Conservation (phyloP, 768 basidiomycete species). For the Leucocoprinus birnbaumii region DNA sequence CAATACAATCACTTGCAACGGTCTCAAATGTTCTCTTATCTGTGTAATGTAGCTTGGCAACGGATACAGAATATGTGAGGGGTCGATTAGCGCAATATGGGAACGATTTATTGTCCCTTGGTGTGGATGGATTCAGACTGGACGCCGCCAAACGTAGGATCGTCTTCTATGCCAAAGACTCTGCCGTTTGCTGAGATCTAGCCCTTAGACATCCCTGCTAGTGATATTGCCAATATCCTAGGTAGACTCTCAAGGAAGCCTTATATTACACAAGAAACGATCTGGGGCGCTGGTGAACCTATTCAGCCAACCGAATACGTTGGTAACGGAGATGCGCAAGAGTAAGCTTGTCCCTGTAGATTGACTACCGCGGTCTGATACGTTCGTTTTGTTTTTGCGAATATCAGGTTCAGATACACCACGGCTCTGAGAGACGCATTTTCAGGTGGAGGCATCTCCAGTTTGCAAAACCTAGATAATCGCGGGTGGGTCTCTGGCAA, state of each 20-base stretch:
- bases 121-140: constrained; percentile 58
- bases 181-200: no score
- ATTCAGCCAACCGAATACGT: constrained; percentile 56
- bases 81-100: constrained; percentile 49
- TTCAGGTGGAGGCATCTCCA: constrained; percentile 45
- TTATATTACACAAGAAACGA: constrained; percentile 66
- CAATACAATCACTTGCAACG: background rate
- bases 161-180: background rate
- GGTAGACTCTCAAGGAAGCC: constrained; percentile 35
- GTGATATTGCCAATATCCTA: constrained; percentile 53
- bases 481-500: constrained; percentile 55
- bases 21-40: background rate
- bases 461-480: constrained; percentile 48
- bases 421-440: constrained; percentile 50
- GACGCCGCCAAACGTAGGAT: constrained; percentile 63
- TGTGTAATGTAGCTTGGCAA: constrained; percentile 43
- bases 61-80: constrained; percentile 61
- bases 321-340: constrained; percentile 63
- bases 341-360: constrained; percentile 32
- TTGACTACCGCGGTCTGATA: background rate
- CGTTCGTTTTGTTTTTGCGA: background rate
- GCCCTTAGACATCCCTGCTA: constrained; percentile 46
- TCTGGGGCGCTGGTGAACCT: constrained; percentile 49
- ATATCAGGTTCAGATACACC: constrained; percentile 56
- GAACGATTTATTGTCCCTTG: constrained; percentile 60